Evolutionary conservation across 192 early-diverging fungal genomes (phyloP), one percentile per base, ranked within the genome.

Genomic region (Umbelopsis sp.): DNA sequence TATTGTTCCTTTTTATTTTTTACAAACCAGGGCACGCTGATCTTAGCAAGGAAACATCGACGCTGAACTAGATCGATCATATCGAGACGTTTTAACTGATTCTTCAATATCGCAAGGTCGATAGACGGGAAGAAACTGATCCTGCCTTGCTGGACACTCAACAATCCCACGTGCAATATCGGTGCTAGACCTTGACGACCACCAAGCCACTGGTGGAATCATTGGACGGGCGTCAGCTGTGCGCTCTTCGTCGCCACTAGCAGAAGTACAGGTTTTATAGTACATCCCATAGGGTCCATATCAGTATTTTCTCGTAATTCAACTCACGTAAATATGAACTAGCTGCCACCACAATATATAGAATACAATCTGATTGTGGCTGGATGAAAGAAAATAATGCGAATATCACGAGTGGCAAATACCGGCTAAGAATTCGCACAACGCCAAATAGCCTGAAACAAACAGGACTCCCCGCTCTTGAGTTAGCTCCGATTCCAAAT

Each of bases 391-490:
- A 34, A 16, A 34, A 62, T 26, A 62, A 62, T 32, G 20, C 26
- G 26, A 62, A 62, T 36, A 62, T 14, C 14, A 62, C 20, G 31
- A 62, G 16, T 32, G 56, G 56, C 26, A 62, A 31, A 62, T 36
- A 62, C 12, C 29, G 11, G 12, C 56, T 62, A 6, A 31, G 56
- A 31, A 62, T 32, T 8, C 56, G 56, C 17, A 62, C 12, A 34
- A 62, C 56, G 56, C 56, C 56, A 62, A 62, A 62, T 62, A 62
- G 26, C 56, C 56, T 62, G 56, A 62, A 62, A 62, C 17, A 32
- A 34, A 62, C 4, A 31, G 29, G 10, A 12, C 52, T 25, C 26
- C 29, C 31, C n/a, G n/a, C n/a, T n/a, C n/a, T n/a, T n/a, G n/a
- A 14, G 26, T 32, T 20, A 29, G 56, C 56, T 17, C 4, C 29